Evolutionary conservation across 345 rosid genomes (phyloP).

Genomic region (Eucalyptus guilfoylei): DNA sequence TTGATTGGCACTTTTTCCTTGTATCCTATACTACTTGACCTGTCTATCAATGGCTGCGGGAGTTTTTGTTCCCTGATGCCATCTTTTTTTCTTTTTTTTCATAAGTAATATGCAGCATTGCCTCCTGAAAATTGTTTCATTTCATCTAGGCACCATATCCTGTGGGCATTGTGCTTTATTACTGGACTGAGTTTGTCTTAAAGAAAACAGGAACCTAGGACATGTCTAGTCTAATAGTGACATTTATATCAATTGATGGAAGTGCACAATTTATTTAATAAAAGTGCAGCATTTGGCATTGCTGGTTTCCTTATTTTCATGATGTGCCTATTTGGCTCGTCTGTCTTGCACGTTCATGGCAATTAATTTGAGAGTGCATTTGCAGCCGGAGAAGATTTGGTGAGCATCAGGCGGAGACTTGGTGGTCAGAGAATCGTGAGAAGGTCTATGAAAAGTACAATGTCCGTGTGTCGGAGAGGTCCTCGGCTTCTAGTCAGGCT

Average conservation of each 20-base stretch:
- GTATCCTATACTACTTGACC: background rate
- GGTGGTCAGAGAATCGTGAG: slow-evolving; percentile 99
- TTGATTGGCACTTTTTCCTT: background rate
- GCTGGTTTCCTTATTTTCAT: background rate
- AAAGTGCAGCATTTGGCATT: background rate
- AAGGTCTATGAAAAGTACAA: slow-evolving; percentile 80
- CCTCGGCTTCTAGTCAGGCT: slow-evolving; percentile 42
- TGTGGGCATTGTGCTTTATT: background rate
- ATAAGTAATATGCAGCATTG: background rate
- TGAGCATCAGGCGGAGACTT: slow-evolving; percentile 89
- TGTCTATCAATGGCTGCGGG: background rate
- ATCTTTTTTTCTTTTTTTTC: background rate
- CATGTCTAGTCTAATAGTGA: background rate
- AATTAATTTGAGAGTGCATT: background rate
- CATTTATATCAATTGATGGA: background rate
- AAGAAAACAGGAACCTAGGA: background rate
- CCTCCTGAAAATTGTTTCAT: background rate
- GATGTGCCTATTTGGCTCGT: background rate
- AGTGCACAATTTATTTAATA: background rate
- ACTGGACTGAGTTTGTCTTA: background rate
- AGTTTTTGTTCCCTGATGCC: background rate
- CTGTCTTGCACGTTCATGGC: background rate
- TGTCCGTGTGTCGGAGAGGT: slow-evolving; percentile 64
- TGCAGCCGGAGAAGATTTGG: slow-evolving; percentile 87
- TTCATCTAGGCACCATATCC: background rate